phyloP scores from a whole-genome alignment of 768 basidiomycete species.

The Pulveroboletus sp. region DNA sequence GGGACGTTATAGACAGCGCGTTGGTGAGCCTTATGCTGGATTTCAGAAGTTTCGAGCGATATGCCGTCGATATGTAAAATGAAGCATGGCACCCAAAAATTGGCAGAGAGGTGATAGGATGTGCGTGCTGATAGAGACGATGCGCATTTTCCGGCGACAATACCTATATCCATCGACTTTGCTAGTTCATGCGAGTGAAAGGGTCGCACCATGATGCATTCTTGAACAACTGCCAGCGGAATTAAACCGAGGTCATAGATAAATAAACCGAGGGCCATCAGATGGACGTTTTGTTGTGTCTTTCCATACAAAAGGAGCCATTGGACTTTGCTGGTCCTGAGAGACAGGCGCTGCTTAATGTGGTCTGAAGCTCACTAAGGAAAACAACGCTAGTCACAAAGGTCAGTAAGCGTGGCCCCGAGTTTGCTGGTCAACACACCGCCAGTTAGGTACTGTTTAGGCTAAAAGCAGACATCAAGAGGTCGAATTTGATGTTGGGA shows the following conservation, averaged over 20 bases:
- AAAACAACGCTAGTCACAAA: slow-evolving; percentile 72
- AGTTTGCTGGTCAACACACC: slow-evolving; percentile 66
- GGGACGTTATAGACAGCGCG: too few species aligned
- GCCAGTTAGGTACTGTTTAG: slow-evolving; percentile 70
- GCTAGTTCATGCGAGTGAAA: slow-evolving; percentile 74
- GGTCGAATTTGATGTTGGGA: slow-evolving; percentile 71
- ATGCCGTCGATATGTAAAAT: too few species aligned
- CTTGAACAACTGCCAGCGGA: slow-evolving; percentile 69
- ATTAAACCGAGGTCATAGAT: slow-evolving; percentile 58
- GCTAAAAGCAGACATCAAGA: slow-evolving; percentile 72
- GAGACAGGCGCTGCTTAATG: slow-evolving; percentile 1
- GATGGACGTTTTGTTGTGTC: slow-evolving; percentile 54
- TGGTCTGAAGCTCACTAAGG: slow-evolving; percentile 37
- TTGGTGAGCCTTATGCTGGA: too few species aligned
- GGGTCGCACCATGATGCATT: slow-evolving; percentile 76
- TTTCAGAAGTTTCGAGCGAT: too few species aligned
- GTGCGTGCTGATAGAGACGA: too few species aligned
- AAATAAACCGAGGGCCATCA: slow-evolving; percentile 70
- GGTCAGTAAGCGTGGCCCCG: slow-evolving; percentile 68
- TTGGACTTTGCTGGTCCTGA: slow-evolving; percentile 44
- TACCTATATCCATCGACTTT: slow-evolving; percentile 74
- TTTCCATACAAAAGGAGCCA: slow-evolving; percentile 56
- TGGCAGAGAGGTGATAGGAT: too few species aligned
- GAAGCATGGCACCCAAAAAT: too few species aligned
- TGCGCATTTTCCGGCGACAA: slow-evolving; percentile 39